Conservation (phyloP, 495 filamentous ascomycete species). For the Trichoderma orchidacearum region DNA sequence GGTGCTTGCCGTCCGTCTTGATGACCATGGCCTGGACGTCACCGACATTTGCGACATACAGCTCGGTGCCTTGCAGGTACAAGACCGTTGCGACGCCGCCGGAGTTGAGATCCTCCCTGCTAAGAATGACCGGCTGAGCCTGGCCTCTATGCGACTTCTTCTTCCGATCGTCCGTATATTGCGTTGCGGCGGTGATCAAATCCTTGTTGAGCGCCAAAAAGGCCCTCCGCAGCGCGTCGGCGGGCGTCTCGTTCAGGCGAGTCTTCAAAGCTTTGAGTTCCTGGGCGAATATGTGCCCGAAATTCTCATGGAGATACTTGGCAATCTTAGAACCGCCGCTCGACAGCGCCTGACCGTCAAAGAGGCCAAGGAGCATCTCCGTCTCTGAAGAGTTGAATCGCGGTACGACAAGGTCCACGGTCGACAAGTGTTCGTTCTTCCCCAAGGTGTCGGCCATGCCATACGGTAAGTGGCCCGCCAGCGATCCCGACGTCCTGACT, state of each 20-base stretch:
- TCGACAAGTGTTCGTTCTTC: conserved; percentile 84
- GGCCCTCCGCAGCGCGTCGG: conserved; percentile 71
- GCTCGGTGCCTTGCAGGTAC: conserved; percentile 75
- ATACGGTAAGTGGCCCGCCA: conserved; percentile 77
- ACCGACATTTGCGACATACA: conserved; percentile 90
- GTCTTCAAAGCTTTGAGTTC: conserved; percentile 61
- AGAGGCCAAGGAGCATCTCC: conserved; percentile 83
- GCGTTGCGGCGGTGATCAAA: conserved; percentile 72
- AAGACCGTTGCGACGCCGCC: conserved; percentile 87
- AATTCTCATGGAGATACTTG: conserved; percentile 91
- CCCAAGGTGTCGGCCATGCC: conserved; percentile 98
- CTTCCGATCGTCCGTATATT: conserved; percentile 60
- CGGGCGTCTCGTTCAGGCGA: conserved; percentile 48
- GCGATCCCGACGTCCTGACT: conserved; percentile 86
- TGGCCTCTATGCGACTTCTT: conserved; percentile 47
- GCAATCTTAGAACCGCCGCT: conserved; percentile 87
- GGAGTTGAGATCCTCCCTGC: conserved; percentile 73
- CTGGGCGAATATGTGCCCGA: conserved; percentile 65
- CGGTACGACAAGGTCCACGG: conserved; percentile 94
- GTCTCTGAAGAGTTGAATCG: conserved; percentile 82
- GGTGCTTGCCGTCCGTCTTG: conserved; percentile 66
- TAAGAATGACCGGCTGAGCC: conserved; percentile 52
- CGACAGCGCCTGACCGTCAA: conserved; percentile 78
- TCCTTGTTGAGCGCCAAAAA: conserved; percentile 91
- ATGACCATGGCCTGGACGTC: conserved; percentile 92